These are phyloP conservation scores for barrel medic (Medicago truncatula) DNA, from an alignment of 306 rosid genomes.

Conservation along the genomic window DNA sequence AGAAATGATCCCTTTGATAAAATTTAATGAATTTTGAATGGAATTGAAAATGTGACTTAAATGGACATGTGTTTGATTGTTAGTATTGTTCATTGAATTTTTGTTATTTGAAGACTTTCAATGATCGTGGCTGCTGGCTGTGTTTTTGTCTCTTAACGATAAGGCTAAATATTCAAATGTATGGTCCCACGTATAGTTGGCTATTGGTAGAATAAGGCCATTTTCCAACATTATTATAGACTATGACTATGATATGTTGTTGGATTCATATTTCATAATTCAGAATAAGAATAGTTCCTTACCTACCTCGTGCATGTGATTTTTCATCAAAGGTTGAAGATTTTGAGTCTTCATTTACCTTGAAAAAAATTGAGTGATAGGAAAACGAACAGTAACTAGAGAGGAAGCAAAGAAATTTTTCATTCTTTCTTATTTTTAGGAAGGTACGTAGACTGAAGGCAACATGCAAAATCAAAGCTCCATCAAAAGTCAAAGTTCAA, in stretches of 20 bases:
- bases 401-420: slow-evolving; percentile 7
- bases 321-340: slow-evolving; percentile 15
- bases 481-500: slow-evolving; percentile 2
- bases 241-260: neutral
- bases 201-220: slow-evolving; percentile 27
- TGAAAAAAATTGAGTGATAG: neutral
- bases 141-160: slow-evolving; percentile 34
- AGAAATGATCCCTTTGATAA: slow-evolving; percentile 32
- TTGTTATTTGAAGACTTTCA: slow-evolving; percentile 42
- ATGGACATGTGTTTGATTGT: slow-evolving; percentile 25
- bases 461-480: neutral
- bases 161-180: slow-evolving; percentile 21
- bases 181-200: slow-evolving; percentile 45
- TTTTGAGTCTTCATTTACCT: slow-evolving; percentile 15
- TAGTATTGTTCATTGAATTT: slow-evolving; percentile 19
- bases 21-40: slow-evolving; percentile 22
- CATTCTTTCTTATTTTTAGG: neutral
- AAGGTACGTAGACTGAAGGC: slow-evolving; percentile 2
- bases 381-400: neutral
- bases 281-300: neutral
- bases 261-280: neutral
- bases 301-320: slow-evolving; percentile 17
- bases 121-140: slow-evolving; percentile 50
- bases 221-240: slow-evolving; percentile 17
- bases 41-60: neutral